These are phyloP conservation scores for Candida koratica DNA, from an alignment of 805 yeast genomes.

Conservation along the genomic window DNA sequence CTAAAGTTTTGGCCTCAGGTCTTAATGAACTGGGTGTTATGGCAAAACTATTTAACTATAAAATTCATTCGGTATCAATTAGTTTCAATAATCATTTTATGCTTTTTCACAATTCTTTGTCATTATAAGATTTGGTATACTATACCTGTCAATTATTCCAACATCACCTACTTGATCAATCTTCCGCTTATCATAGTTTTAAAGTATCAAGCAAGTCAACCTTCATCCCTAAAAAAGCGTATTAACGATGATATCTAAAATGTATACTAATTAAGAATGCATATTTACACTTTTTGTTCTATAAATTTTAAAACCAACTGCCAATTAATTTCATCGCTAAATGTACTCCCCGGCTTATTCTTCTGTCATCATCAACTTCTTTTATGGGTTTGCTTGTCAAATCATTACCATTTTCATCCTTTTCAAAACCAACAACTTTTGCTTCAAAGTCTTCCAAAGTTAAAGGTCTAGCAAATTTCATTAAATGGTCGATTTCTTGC, in stretches of 20 bases:
- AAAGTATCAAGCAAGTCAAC: constrained; percentile 3
- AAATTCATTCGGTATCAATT: constrained; percentile 9
- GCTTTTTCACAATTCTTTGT: not conserved
- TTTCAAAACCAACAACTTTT: constrained; percentile 17
- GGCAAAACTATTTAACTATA: not conserved
- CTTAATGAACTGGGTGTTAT: constrained; percentile 27
- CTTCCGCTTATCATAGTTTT: constrained; percentile 7
- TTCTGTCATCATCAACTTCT: constrained; percentile 49
- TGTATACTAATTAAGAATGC: constrained; percentile 3
- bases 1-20: constrained; percentile 40
- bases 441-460: constrained; percentile 56
- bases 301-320: constrained; percentile 20
- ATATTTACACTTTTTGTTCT: constrained; percentile 7
- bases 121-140: constrained; percentile 15
- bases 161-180: constrained; percentile 5
- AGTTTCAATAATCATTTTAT: constrained; percentile 4
- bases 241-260: not conserved
- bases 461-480: constrained; percentile 49
- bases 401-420: constrained; percentile 16
- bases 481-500: constrained; percentile 59
- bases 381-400: constrained; percentile 13
- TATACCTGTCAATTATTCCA: constrained; percentile 20
- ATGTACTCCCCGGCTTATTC: constrained; percentile 59
- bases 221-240: not conserved
- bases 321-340: constrained; percentile 64